Evolutionary conservation across 2,329 filamentous ascomycete genomes (phyloP).

Genomic region (Apiospora marii): DNA sequence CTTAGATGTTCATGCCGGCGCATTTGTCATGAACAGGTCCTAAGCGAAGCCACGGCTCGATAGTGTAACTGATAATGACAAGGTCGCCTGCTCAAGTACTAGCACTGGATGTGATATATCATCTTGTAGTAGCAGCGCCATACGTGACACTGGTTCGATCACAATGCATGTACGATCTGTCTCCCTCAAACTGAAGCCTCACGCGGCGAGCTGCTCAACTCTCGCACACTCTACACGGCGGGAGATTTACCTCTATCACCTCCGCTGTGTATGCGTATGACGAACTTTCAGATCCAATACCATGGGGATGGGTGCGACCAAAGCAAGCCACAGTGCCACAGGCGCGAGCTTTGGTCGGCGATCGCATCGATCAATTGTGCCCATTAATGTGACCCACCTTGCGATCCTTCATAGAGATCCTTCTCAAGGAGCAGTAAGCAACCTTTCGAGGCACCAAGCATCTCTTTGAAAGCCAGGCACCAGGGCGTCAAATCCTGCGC

Average conservation of each 20-base stretch:
- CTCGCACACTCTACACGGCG: neutral
- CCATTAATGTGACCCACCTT: neutral
- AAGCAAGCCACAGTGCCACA: constrained; percentile 5
- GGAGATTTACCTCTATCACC: constrained; percentile 3
- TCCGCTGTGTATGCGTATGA: neutral
- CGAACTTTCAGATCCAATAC: constrained; percentile 8
- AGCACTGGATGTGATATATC: constrained; percentile 12
- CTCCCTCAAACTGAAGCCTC: constrained; percentile 10
- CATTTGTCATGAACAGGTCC: constrained; percentile 19
- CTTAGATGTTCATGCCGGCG: constrained; percentile 19
- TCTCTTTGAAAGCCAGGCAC: neutral
- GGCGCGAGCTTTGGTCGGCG: neutral
- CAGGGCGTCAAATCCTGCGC: no score
- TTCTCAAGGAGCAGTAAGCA: neutral
- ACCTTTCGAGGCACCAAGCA: neutral
- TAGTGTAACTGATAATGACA: constrained; percentile 10
- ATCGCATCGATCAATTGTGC: constrained; percentile 2
- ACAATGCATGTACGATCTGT: constrained; percentile 13
- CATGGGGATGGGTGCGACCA: constrained; percentile 7
- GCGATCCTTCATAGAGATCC: neutral
- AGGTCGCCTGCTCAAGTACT: constrained; percentile 2
- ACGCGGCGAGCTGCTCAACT: neutral
- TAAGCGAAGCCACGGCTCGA: constrained; percentile 7
- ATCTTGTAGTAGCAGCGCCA: neutral
- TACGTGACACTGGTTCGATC: constrained; percentile 10